phyloP scores from a whole-genome alignment of 2,329 filamentous ascomycete genomes.

The Bipolaris gigantea region DNA sequence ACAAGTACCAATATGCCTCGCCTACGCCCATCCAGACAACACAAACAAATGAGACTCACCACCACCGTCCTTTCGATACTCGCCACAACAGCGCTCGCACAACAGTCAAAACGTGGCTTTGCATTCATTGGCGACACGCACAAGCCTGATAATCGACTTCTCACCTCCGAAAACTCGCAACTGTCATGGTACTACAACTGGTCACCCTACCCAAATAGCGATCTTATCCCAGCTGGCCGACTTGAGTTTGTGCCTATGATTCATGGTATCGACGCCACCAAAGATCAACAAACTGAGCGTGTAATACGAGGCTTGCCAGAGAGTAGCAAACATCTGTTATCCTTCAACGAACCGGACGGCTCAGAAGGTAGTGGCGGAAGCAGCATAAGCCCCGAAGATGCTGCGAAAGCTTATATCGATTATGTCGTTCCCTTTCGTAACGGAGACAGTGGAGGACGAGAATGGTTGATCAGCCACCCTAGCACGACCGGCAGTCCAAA shows the following conservation, averaged over 20 bases:
- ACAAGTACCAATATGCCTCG: slow-evolving; percentile 1
- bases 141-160: slow-evolving; percentile 61
- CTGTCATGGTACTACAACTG: slow-evolving; percentile 90
- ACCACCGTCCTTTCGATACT: slow-evolving; percentile 13
- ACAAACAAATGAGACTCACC: slow-evolving; percentile 2
- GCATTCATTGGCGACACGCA: slow-evolving; percentile 65
- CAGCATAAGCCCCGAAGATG: slow-evolving; percentile 61
- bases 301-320: slow-evolving; percentile 61
- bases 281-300: slow-evolving; percentile 57
- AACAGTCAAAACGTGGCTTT: slow-evolving; percentile 69
- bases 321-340: slow-evolving; percentile 66
- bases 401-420: slow-evolving; percentile 70
- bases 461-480: slow-evolving; percentile 67
- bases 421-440: slow-evolving; percentile 70
- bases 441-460: slow-evolving; percentile 51
- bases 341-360: slow-evolving; percentile 80
- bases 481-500: slow-evolving; percentile 65
- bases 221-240: slow-evolving; percentile 49
- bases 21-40: neutral
- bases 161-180: slow-evolving; percentile 63
- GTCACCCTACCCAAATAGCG: slow-evolving; percentile 56
- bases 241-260: slow-evolving; percentile 82
- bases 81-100: slow-evolving; percentile 12
- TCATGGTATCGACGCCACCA: slow-evolving; percentile 60
- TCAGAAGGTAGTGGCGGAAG: slow-evolving; percentile 62